phyloP scores from a whole-genome alignment of 2,329 filamentous ascomycete species.

The Sphaceloma murrayae region DNA sequence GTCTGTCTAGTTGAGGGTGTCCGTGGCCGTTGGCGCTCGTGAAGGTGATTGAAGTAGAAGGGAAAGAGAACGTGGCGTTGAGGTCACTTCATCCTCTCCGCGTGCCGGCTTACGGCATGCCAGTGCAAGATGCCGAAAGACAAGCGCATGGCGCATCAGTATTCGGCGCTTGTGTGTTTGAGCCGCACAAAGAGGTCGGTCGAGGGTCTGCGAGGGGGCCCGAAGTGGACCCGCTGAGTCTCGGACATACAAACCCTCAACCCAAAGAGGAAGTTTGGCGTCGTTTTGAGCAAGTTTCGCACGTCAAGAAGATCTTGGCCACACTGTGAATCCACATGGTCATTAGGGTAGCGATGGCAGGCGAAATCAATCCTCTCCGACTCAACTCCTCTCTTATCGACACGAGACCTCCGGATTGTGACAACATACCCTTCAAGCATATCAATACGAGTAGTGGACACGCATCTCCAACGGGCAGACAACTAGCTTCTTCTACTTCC shows the following conservation, averaged over 20 bases:
- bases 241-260: not conserved
- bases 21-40: no score
- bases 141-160: conserved; percentile 1
- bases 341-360: conserved; percentile 12
- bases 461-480: no score
- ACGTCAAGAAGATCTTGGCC: not conserved
- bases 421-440: no score
- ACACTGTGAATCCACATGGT: not conserved
- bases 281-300: conserved; percentile 13
- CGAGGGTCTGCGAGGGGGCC: conserved; percentile 3
- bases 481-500: no score
- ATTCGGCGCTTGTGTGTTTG: not conserved
- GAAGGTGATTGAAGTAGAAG: not conserved
- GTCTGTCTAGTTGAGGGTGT: no score
- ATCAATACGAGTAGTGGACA: no score
- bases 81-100: not conserved
- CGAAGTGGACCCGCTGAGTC: conserved; percentile 13
- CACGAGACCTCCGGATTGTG: no score
- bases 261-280: conserved; percentile 10
- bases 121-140: not conserved
- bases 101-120: not conserved
- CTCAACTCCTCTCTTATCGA: not conserved
- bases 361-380: conserved; percentile 1
- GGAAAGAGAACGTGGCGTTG: conserved; percentile 2
- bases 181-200: not conserved